Evolutionary conservation across 208 protist genomes (phyloP).

Genomic region (Trypanosoma boissoni): DNA sequence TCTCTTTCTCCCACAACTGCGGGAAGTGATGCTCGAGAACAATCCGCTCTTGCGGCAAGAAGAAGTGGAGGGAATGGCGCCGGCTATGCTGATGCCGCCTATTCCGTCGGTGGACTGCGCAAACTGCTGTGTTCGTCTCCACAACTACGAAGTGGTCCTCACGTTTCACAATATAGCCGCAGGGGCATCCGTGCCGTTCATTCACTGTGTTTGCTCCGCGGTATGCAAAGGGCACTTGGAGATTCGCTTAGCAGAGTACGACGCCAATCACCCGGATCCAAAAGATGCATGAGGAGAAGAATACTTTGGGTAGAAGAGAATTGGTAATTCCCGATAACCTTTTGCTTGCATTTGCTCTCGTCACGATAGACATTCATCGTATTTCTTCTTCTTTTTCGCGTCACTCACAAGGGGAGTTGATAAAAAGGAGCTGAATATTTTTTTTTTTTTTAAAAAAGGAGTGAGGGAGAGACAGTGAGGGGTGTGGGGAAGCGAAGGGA

Average conservation of each 20-base stretch:
- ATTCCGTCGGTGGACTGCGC: slow-evolving; percentile 66
- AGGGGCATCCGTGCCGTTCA: slow-evolving; percentile 45
- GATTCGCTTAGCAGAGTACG: slow-evolving; percentile 47
- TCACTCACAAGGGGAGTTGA: too few relatives aligned
- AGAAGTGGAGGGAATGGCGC: slow-evolving; percentile 44
- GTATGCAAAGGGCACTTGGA: slow-evolving; percentile 50
- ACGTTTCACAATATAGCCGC: slow-evolving; percentile 55
- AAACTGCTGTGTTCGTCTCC: slow-evolving; percentile 61
- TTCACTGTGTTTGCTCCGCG: slow-evolving; percentile 68
- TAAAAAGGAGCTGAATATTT: too few relatives aligned
- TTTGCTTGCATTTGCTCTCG: too few relatives aligned
- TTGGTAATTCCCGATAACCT: too few relatives aligned
- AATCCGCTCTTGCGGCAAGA: slow-evolving; percentile 51
- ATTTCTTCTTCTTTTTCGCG: too few relatives aligned
- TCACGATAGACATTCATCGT: too few relatives aligned
- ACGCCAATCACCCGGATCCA: slow-evolving; percentile 8
- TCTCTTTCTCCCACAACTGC: slow-evolving; percentile 65
- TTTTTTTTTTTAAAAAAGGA: neutral
- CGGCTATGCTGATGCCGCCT: slow-evolving; percentile 39
- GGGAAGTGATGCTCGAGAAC: slow-evolving; percentile 62
- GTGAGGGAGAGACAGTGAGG: neutral
- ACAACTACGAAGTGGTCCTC: slow-evolving; percentile 48
- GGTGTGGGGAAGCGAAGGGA: neutral
- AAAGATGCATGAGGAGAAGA: neutral
- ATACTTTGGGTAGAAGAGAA: too few relatives aligned